Evolutionary conservation across 495 filamentous ascomycete genomes (phyloP), one percentile per base, ranked within the genome.

Genomic region (Penicillium malachiteum): DNA sequence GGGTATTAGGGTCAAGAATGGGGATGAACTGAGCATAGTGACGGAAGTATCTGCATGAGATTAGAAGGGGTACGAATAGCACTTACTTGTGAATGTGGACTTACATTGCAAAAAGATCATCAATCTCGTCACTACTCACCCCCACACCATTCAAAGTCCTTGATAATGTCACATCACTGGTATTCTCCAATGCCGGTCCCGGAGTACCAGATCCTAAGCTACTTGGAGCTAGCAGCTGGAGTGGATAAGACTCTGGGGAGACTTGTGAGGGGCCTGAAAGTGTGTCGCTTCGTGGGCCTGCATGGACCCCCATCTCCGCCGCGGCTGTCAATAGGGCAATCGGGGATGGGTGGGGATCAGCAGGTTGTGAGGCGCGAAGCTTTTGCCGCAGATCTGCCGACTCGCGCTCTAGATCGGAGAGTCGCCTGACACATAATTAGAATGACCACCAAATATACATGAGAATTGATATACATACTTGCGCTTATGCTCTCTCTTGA

Each of bases 21-120:
- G 78, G 76, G 0, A 81, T 54, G 48, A 80, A 75, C 2, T 64
- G 67, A 12, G 75, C 67, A 59, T 80, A 80, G 13, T 79, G 57
- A 2, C 59, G 56, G 50, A 81, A 79, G 56, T 73, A 83, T 18
- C 80, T 83, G 34, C 32, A 3, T 5, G 9, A 30, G 30, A 21
- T 64, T 14, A 63, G 54, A 8, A 16, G 40, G 35, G 46, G 13
- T n/a, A 7, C n/a, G 18, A 30, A 14, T 17, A 39, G 18, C 38
- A 30, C 48, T 14, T 13, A 35, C 8, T n/a, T n/a, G 21, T 7
- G 10, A 35, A 13, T 32, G 2, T 21, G 7, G 32, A 17, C 38
- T 57, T 59, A 75, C 73, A 73, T 18, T 37, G 63, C 50, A 41
- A 71, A 78, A 0, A 76, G 41, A 18, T 74, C 71, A 46, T 78